Conservation (phyloP, 306 rosid genomes). For the Trifolium pratense region DNA sequence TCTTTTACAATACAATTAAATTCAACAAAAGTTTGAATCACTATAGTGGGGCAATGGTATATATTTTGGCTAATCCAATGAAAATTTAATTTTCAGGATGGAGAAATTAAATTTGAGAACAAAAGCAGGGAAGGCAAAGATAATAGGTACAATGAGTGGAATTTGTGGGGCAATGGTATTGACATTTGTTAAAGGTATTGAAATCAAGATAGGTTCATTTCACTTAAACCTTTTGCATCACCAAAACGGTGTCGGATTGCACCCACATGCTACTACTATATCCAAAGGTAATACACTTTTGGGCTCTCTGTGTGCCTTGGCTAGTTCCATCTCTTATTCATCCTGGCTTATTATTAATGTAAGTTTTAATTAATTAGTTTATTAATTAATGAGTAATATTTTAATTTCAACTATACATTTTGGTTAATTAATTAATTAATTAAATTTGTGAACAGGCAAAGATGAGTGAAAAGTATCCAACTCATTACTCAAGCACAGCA, state of each 20-base stretch:
- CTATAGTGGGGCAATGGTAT: no score
- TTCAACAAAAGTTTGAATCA: no score
- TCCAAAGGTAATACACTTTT: not conserved
- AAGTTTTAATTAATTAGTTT: not conserved
- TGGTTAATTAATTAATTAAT: not conserved
- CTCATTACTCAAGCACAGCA: slow-evolving; percentile 41
- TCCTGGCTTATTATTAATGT: slow-evolving; percentile 66
- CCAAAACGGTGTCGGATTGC: not conserved
- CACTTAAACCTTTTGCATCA: slow-evolving; percentile 41
- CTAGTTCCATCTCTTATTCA: slow-evolving; percentile 39
- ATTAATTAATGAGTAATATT: not conserved
- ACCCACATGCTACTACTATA: not conserved
- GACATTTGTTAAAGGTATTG: slow-evolving; percentile 56
- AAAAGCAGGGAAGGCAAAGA: slow-evolving; percentile 54
- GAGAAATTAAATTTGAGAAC: slow-evolving; percentile 49
- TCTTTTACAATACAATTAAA: no score
- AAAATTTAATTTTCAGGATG: slow-evolving; percentile 19
- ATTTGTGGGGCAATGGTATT: slow-evolving; percentile 63
- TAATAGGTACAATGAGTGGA: slow-evolving; percentile 49
- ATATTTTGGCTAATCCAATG: not conserved
- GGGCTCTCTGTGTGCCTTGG: slow-evolving; percentile 39
- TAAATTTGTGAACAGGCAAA: slow-evolving; percentile 40
- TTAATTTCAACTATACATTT: not conserved
- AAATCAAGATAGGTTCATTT: slow-evolving; percentile 34
- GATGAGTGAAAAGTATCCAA: slow-evolving; percentile 45